phyloP scores from a whole-genome alignment of 1,284 basidiomycete species.

The Cryptococcus sp. region DNA sequence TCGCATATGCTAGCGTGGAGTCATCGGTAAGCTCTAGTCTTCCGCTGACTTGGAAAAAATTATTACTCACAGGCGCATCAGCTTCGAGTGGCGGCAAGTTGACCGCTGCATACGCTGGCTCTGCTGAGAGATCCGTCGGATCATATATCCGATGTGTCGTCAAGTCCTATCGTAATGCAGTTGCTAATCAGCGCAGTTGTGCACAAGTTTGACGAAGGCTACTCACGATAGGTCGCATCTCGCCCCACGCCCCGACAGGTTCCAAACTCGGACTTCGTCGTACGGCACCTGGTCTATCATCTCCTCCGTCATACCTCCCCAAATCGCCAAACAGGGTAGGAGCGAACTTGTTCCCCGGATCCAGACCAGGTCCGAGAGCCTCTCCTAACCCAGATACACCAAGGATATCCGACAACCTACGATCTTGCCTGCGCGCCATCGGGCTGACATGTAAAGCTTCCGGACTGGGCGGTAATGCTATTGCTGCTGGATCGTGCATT shows the following conservation, averaged over 20 bases:
- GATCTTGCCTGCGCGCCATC: background rate
- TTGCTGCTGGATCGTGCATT: too few species aligned
- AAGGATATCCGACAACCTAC: slow-evolving; percentile 9
- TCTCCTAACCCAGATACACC: slow-evolving; percentile 8
- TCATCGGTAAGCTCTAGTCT: too few species aligned
- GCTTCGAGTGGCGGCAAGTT: slow-evolving; percentile 9
- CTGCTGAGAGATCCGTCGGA: background rate
- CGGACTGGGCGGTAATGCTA: too few species aligned
- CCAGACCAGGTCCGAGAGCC: slow-evolving; percentile 6
- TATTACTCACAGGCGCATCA: slow-evolving; percentile 3
- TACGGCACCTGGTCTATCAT: background rate
- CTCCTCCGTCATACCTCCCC: background rate
- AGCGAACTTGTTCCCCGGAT: slow-evolving; percentile 7
- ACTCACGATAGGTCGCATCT: slow-evolving; percentile 14
- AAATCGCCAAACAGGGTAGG: slow-evolving; percentile 16
- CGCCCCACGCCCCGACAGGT: background rate
- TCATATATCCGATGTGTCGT: slow-evolving; percentile 6
- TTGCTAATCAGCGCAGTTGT: too few species aligned
- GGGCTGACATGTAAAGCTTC: background rate
- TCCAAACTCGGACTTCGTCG: slow-evolving; percentile 3
- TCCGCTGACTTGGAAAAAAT: too few species aligned
- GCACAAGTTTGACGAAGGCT: too few species aligned
- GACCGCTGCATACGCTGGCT: background rate
- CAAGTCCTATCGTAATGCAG: slow-evolving; percentile 4
- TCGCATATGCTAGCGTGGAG: too few species aligned